phyloP scores from a whole-genome alignment of 352 stramenopile species.

The Thalassiosira hispida region DNA sequence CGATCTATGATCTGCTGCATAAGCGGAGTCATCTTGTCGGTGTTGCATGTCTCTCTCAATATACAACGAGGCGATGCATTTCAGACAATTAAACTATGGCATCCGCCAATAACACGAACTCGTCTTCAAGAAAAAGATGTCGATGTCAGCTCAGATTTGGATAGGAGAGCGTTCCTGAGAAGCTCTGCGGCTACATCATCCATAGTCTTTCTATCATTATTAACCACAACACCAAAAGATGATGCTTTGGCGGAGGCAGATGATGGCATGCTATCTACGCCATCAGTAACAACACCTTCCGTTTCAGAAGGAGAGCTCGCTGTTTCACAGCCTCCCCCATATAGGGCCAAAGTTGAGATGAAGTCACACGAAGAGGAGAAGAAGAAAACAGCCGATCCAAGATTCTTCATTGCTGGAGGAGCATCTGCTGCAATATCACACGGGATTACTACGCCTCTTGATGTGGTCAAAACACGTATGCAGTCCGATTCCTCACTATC shows the following conservation, averaged over 20 bases:
- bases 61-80: slow-evolving; percentile 15
- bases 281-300: slow-evolving; percentile 33
- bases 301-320: slow-evolving; percentile 35
- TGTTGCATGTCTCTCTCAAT: neutral
- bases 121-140: slow-evolving; percentile 10
- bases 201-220: slow-evolving; percentile 19
- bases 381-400: slow-evolving; percentile 62
- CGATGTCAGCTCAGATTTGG: slow-evolving; percentile 11
- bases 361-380: neutral
- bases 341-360: slow-evolving; percentile 13
- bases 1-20: neutral
- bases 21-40: neutral
- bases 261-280: neutral
- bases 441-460: slow-evolving; percentile 86
- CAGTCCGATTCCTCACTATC: slow-evolving; percentile 72
- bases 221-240: slow-evolving; percentile 17
- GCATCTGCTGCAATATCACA: slow-evolving; percentile 82
- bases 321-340: slow-evolving; percentile 30
- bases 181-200: slow-evolving; percentile 8
- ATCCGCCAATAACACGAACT: slow-evolving; percentile 2
- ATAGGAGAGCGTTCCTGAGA: slow-evolving; percentile 24
- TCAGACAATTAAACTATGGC: slow-evolving; percentile 3
- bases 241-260: neutral
- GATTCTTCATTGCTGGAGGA: slow-evolving; percentile 85
- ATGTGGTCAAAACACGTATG: slow-evolving; percentile 86